These are phyloP conservation scores for Arthrinium puccinioides DNA, from an alignment of 2,329 filamentous ascomycete species.

Conservation along the genomic window DNA sequence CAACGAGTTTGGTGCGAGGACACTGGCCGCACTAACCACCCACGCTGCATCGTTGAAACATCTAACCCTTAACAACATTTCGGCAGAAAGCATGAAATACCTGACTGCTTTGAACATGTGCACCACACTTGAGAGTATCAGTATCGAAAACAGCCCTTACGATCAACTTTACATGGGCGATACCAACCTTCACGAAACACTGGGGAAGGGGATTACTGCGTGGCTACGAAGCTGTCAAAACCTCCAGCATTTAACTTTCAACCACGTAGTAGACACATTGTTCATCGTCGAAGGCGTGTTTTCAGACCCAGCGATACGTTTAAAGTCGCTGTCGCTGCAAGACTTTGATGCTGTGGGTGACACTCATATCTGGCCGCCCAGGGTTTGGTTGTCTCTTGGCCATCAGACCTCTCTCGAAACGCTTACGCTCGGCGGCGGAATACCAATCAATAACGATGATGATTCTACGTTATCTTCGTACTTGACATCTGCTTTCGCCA, in stretches of 20 bases:
- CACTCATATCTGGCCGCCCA: too few relatives aligned
- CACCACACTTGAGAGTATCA: slow-evolving; percentile 24
- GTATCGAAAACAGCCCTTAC: slow-evolving; percentile 19
- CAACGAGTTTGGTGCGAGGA: slow-evolving; percentile 44
- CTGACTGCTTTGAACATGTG: slow-evolving; percentile 25
- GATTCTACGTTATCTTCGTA: slow-evolving; percentile 16
- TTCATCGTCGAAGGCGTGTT: slow-evolving; percentile 18
- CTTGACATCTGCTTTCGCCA: slow-evolving; percentile 38
- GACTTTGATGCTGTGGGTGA: slow-evolving; percentile 8
- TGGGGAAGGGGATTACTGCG: slow-evolving; percentile 18
- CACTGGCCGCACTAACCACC: slow-evolving; percentile 45
- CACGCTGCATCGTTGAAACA: slow-evolving; percentile 27
- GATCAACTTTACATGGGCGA: slow-evolving; percentile 12
- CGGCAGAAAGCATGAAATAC: slow-evolving; percentile 16
- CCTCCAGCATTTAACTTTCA: slow-evolving; percentile 25
- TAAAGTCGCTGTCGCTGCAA: slow-evolving; percentile 14
- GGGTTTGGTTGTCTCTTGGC: slow-evolving; percentile 16
- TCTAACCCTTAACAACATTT: slow-evolving; percentile 24
- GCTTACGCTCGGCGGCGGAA: slow-evolving; percentile 17
- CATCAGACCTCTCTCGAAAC: slow-evolving; percentile 14
- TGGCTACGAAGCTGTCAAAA: slow-evolving; percentile 23
- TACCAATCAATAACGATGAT: too few relatives aligned
- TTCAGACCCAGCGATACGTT: too few relatives aligned
- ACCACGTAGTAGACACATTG: slow-evolving; percentile 37
- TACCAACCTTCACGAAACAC: slow-evolving; percentile 9